These are phyloP conservation scores for Anaeromyces robustus DNA, from an alignment of 192 early-diverging fungal genomes.

Conservation along the genomic window DNA sequence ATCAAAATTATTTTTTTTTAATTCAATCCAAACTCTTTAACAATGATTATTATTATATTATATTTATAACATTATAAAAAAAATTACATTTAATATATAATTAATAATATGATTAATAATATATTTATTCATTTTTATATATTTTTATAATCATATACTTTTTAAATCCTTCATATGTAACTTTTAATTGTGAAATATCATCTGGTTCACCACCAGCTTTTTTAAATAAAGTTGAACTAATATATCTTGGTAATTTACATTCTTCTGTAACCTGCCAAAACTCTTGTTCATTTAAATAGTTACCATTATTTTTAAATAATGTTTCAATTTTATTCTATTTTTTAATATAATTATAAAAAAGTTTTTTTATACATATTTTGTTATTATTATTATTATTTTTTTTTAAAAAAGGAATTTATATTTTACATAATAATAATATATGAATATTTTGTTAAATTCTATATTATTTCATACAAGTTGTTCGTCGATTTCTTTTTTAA, in stretches of 20 bases:
- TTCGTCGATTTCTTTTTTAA: not conserved
- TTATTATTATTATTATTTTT: too few species aligned
- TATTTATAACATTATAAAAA: too few species aligned
- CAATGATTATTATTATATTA: not conserved
- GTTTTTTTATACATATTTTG: too few species aligned
- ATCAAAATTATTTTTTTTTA: constrained; percentile 5
- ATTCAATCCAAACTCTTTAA: not conserved
- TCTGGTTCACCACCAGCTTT: not conserved
- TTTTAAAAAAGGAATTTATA: too few species aligned
- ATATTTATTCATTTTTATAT: too few species aligned
- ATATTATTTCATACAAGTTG: not conserved
- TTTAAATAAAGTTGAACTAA: constrained; percentile 14
- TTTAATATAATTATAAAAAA: too few species aligned
- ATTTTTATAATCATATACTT: not conserved
- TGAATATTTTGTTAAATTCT: too few species aligned
- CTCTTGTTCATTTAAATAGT: constrained; percentile 6
- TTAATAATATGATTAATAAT: not conserved
- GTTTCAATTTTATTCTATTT: not conserved
- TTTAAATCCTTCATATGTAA: not conserved
- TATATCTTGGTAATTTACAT: constrained; percentile 11
- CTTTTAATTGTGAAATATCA: not conserved
- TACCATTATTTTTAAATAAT: not conserved
- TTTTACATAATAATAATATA: too few species aligned
- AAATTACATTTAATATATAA: too few species aligned
- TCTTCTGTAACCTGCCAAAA: constrained; percentile 12